Conservation (phyloP, 78 protist genomes). For the slime mould (Dictyostelium discoideum) region dicty_2.7 NC_007088.5:2637001-2637500, state of each 20-base stretch:
- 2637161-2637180: slow-evolving; percentile 14
- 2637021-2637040: neutral
- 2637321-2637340: neutral
- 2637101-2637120: neutral
- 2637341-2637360: neutral
- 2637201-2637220: neutral
- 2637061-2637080: neutral
- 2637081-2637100: neutral
- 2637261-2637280: neutral
- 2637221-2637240: neutral
- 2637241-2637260: neutral
- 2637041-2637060: neutral
- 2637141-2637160: neutral
- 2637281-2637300: neutral
- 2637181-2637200: neutral
- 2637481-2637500: neutral
- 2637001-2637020: slow-evolving; percentile 27
- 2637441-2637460: neutral
- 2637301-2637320: neutral
- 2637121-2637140: neutral
- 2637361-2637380: neutral
- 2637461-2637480: neutral
- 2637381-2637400: neutral
- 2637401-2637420: neutral
- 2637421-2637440: neutral